Percentiles rank a stretch among this genome's conserved stretches.
phyloP scores from a whole-genome alignment of 768 basidiomycete genomes.

The Steccherinum ochraceum region DNA sequence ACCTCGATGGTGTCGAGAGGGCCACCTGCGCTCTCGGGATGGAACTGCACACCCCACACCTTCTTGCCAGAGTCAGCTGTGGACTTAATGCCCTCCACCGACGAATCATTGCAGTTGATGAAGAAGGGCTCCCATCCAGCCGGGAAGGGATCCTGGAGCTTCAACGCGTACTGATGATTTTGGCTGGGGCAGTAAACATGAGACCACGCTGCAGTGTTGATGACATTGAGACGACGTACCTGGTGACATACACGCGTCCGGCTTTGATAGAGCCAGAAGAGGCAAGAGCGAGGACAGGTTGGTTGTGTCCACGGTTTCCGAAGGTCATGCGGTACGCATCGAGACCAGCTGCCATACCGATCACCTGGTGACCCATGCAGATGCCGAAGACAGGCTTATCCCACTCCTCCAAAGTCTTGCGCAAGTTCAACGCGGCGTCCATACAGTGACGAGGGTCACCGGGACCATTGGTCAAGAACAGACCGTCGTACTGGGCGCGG shows the following conservation, averaged over 20 bases:
- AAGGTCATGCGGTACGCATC: constrained; percentile 99
- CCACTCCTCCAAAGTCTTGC: constrained; percentile 85
- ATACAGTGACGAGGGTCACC: constrained; percentile 89
- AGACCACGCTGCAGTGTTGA: not conserved
- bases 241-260: constrained; percentile 95
- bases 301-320: constrained; percentile 99
- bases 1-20: constrained; percentile 98
- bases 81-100: constrained; percentile 97
- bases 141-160: constrained; percentile 92
- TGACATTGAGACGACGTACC: constrained; percentile 36
- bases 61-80: constrained; percentile 83
- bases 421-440: constrained; percentile 75
- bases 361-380: constrained; percentile 98
- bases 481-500: constrained; percentile 86
- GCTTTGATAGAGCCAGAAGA: constrained; percentile 90
- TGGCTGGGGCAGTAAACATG: constrained; percentile 41
- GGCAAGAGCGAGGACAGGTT: constrained; percentile 95
- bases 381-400: constrained; percentile 93
- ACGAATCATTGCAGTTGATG: constrained; percentile 99
- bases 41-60: constrained; percentile 99
- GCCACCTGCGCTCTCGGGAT: constrained; percentile 97
- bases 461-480: constrained; percentile 96
- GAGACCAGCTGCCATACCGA: constrained; percentile 94
- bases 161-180: constrained; percentile 99
- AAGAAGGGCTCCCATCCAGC: constrained; percentile 98